These are phyloP conservation scores for Mentha longifolia DNA, from an alignment of 257 asterid genomes.

Conservation along the genomic window DNA sequence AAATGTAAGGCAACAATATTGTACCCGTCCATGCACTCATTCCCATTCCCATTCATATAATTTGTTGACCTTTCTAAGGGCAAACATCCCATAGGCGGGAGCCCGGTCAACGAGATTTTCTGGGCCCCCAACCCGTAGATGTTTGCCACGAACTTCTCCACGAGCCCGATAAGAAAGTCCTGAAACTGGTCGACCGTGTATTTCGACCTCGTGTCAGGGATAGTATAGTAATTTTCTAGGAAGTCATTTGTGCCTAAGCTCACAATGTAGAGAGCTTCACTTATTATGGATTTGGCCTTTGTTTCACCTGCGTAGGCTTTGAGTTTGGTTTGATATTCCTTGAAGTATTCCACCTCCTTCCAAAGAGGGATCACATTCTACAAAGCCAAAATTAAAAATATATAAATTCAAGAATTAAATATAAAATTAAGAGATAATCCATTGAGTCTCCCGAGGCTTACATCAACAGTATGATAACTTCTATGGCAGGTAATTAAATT, in stretches of 20 bases:
- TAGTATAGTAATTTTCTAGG: slow-evolving; percentile 80
- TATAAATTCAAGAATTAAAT: neutral
- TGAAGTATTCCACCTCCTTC: slow-evolving; percentile 83
- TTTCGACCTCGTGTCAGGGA: slow-evolving; percentile 51
- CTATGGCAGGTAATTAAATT: neutral
- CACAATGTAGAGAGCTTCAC: slow-evolving; percentile 66
- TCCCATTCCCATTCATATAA: slow-evolving; percentile 65
- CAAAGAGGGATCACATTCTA: slow-evolving; percentile 91
- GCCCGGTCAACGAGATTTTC: slow-evolving; percentile 69
- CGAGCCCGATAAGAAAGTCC: slow-evolving; percentile 46
- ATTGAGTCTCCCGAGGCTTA: neutral
- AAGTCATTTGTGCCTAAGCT: slow-evolving; percentile 95
- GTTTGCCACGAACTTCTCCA: slow-evolving; percentile 55
- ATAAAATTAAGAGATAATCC: neutral
- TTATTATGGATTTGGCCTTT: slow-evolving; percentile 49
- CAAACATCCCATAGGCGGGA: slow-evolving; percentile 86
- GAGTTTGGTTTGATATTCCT: slow-evolving; percentile 63
- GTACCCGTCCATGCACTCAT: slow-evolving; percentile 64
- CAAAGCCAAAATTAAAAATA: neutral
- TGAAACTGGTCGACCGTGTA: slow-evolving; percentile 72
- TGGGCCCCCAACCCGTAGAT: slow-evolving; percentile 69
- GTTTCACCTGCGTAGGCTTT: slow-evolving; percentile 49
- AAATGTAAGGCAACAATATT: slow-evolving; percentile 63
- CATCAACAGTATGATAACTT: neutral
- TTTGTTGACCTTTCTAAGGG: slow-evolving; percentile 73